Conservation (phyloP, 2,329 filamentous ascomycete species). For the Arthrocladium fulminans region DNA sequence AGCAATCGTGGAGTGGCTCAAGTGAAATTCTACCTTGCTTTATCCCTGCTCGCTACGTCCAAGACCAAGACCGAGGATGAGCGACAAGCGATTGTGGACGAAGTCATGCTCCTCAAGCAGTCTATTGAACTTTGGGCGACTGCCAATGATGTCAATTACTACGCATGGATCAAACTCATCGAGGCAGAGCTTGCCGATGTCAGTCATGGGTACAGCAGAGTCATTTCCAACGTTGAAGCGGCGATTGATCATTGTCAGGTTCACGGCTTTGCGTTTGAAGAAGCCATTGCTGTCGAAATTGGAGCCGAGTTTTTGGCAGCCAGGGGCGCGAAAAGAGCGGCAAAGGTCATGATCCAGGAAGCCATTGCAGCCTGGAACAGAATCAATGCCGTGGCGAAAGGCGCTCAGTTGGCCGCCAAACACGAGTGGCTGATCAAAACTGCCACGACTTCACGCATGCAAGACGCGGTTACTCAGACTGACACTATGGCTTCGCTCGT, state of each 20-base stretch:
- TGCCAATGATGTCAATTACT: slow-evolving; percentile 52
- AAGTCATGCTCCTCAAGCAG: slow-evolving; percentile 41
- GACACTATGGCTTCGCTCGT: slow-evolving; percentile 25
- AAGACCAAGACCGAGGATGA: slow-evolving; percentile 38
- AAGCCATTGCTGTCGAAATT: slow-evolving; percentile 52
- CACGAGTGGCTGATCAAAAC: slow-evolving; percentile 54
- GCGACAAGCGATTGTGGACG: slow-evolving; percentile 40
- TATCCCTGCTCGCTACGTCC: slow-evolving; percentile 36
- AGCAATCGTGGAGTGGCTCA: slow-evolving; percentile 35
- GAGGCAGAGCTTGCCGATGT: slow-evolving; percentile 48
- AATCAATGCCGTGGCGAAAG: slow-evolving; percentile 52
- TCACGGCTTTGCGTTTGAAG: slow-evolving; percentile 50
- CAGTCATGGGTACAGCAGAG: slow-evolving; percentile 34
- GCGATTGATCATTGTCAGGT: slow-evolving; percentile 54
- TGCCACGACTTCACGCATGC: slow-evolving; percentile 41
- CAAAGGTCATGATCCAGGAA: slow-evolving; percentile 49
- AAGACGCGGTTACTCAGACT: slow-evolving; percentile 51
- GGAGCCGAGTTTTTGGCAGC: slow-evolving; percentile 52
- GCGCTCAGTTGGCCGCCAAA: slow-evolving; percentile 47
- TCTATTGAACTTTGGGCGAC: slow-evolving; percentile 45
- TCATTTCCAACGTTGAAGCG: slow-evolving; percentile 45
- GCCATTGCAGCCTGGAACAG: slow-evolving; percentile 51
- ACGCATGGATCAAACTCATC: slow-evolving; percentile 48
- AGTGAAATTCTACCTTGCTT: slow-evolving; percentile 38
- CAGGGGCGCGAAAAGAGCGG: slow-evolving; percentile 50